Evolutionary conservation across 2,329 filamentous ascomycete species (phyloP), one percentile per base, ranked within the genome.

Genomic region (Stagonosporopsis rhizophila): DNA sequence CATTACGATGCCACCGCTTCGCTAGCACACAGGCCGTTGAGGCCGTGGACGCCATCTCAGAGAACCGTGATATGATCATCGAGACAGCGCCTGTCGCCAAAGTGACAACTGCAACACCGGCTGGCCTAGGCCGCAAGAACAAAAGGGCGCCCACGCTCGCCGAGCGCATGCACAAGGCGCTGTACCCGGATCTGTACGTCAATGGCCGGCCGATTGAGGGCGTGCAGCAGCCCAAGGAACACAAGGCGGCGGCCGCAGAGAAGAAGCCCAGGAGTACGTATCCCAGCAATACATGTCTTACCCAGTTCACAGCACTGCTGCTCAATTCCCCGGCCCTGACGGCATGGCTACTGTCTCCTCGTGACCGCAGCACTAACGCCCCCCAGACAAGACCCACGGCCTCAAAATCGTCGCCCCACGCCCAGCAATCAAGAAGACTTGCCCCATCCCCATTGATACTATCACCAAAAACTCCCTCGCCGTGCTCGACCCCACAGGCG

Each of bases 401-500:
- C 78, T 80, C 58, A 80, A 85, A 61, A 72, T 79, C 63, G 74
- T 78, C 67, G 83, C 84, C 4, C 82, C 57, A 4, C 37, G 85
- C 12, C 82, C 83, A 30, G 85, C 86, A 9, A 77, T 84, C 46
- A 79, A 81, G 54, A 77, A 81, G 54, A 77, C 79, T 53, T 85
- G 84, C 77, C 85, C 86, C 54, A 83, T 92, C 69, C 89, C 92
- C 20, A 79, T 98, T 69, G 81, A 82, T 34, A 76, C 83, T 55
- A 82, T 96, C 67, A 87, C 88, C 65, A 75, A 83, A 47, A 79
- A 85, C 52, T 91, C 96, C 79, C 83, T 96, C 70, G 74, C 83
- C 37, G 77, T 83, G 38, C 89, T 97, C 70, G 95, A 99, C 78
- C 92, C 92, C 4, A 92, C 88, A 1, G 92, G 92, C 45, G 88